These are phyloP conservation scores for Paracoccidioides lutzii DNA, from an alignment of 2,329 filamentous ascomycete genomes.

Conservation along the genomic window DNA sequence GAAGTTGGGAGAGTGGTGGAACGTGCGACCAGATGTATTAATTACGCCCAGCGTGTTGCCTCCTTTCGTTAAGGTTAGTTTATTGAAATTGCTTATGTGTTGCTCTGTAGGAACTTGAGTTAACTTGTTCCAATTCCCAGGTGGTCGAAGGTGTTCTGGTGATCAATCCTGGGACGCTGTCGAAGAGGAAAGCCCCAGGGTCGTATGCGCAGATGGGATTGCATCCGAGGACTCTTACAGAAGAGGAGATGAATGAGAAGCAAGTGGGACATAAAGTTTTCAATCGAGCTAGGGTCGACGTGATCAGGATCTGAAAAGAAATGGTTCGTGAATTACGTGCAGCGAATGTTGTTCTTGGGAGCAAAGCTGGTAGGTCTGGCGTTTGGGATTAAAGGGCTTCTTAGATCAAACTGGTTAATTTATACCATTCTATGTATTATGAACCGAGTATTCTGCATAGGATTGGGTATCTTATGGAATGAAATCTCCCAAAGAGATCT, in stretches of 20 bases:
- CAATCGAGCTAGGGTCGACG: constrained; percentile 73
- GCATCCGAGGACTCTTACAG: constrained; percentile 48
- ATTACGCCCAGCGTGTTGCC: constrained; percentile 70
- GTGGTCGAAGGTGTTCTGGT: constrained; percentile 81
- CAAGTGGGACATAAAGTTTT: constrained; percentile 64
- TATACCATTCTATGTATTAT: background rate
- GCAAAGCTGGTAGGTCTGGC: background rate
- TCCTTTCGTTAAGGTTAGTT: constrained; percentile 70
- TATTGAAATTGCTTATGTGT: background rate
- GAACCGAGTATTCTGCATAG: background rate
- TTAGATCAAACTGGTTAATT: background rate
- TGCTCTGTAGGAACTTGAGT: background rate
- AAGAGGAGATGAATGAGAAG: constrained; percentile 44
- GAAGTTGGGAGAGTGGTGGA: constrained; percentile 83
- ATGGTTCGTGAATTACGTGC: background rate
- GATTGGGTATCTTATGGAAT: background rate
- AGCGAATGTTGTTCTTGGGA: background rate
- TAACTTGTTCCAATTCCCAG: constrained; percentile 32
- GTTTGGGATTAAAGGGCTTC: background rate
- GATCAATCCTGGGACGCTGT: constrained; percentile 80
- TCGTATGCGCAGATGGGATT: constrained; percentile 74
- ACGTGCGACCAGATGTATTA: constrained; percentile 71
- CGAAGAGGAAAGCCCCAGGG: constrained; percentile 70
- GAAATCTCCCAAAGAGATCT: background rate
- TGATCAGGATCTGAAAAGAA: constrained; percentile 54